phyloP scores from a whole-genome alignment of 495 filamentous ascomycete genomes.

The Talaromyces adpressus region DNA sequence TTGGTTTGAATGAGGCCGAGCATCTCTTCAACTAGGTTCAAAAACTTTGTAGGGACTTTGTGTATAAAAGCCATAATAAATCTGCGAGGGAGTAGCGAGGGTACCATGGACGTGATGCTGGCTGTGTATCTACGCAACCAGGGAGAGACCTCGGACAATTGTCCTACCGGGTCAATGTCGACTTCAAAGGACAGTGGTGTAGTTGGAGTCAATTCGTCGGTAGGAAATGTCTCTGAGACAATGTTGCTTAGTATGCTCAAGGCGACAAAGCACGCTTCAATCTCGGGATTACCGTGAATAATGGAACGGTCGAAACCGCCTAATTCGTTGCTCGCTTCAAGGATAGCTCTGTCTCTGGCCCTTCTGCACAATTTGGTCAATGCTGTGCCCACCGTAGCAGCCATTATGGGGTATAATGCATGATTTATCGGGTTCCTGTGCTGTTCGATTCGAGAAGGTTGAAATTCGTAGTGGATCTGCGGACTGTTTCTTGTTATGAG shows the following conservation, averaged over 20 bases:
- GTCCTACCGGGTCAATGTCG: conserved; percentile 1
- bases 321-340: conserved; percentile 2
- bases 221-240: not conserved
- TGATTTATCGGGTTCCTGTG: conserved; percentile 1
- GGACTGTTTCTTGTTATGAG: not conserved
- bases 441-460: not conserved
- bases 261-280: conserved; percentile 4
- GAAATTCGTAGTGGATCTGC: not conserved
- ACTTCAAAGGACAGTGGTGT: not conserved
- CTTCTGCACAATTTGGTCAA: conserved; percentile 13
- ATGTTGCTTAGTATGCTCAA: not conserved
- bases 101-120: conserved; percentile 23
- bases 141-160: conserved; percentile 14
- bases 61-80: conserved; percentile 26
- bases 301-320: not conserved
- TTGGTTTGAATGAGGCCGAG: conserved; percentile 10
- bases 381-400: conserved; percentile 9
- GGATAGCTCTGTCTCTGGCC: conserved; percentile 3
- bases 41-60: conserved; percentile 17
- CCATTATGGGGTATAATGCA: not conserved
- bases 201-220: not conserved
- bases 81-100: conserved; percentile 19
- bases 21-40: conserved; percentile 17
- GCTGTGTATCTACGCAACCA: conserved; percentile 23
- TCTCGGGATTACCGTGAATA: not conserved